These are phyloP conservation scores for Solanum piurae DNA, from an alignment of 257 asterid species.

Conservation along the genomic window DNA sequence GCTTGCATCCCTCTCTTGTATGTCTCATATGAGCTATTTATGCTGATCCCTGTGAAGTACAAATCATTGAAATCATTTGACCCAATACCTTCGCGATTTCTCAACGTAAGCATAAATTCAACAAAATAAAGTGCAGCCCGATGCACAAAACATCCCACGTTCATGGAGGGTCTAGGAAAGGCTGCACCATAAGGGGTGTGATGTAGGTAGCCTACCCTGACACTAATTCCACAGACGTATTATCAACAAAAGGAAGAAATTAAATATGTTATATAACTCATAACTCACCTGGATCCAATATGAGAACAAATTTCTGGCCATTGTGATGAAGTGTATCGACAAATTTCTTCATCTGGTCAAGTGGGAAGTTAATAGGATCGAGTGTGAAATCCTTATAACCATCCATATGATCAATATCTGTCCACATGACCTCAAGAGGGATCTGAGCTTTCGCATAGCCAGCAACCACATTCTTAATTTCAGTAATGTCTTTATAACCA, in stretches of 20 bases:
- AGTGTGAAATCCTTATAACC: conserved; percentile 81
- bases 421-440: conserved; percentile 94
- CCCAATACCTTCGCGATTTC: neutral
- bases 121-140: neutral
- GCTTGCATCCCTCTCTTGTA: conserved; percentile 61
- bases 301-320: conserved; percentile 60
- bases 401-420: conserved; percentile 94
- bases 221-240: neutral
- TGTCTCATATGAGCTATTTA: conserved; percentile 49
- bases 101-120: neutral
- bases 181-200: neutral
- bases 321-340: conserved; percentile 51
- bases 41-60: conserved; percentile 41
- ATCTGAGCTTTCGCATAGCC: conserved; percentile 57
- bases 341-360: conserved; percentile 43
- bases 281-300: conserved; percentile 76
- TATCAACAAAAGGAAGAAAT: neutral
- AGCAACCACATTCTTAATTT: conserved; percentile 61
- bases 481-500: conserved; percentile 59
- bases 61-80: neutral
- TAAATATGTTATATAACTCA: conserved; percentile 1
- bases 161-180: neutral
- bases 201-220: neutral
- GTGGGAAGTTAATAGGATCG: conserved; percentile 68
- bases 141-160: neutral